A percentile compares a stretch with the other conserved stretches of the same genome.
Evolutionary conservation across 1,284 basidiomycete species (phyloP).

Genomic region (Phylloporus sp.): DNA sequence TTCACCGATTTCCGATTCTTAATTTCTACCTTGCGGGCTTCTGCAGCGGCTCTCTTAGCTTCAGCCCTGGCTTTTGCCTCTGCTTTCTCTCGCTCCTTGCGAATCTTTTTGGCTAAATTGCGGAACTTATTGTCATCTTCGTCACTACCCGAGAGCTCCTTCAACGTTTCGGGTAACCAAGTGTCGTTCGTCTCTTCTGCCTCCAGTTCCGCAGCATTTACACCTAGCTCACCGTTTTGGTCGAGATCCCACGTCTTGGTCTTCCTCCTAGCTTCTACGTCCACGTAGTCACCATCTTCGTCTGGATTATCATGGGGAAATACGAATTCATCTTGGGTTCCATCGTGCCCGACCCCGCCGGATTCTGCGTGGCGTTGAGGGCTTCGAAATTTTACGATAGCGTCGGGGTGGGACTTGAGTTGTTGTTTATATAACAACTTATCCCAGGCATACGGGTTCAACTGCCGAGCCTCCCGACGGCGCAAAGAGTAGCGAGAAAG

Average conservation of each 20-base stretch:
- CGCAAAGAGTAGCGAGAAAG: constrained; percentile 58
- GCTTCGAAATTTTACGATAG: constrained; percentile 58
- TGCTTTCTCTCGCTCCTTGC: constrained; percentile 35
- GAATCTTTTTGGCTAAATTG: constrained; percentile 32
- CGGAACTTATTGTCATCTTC: constrained; percentile 46
- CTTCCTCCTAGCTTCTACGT: constrained; percentile 22
- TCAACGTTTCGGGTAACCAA: constrained; percentile 43
- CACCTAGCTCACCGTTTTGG: constrained; percentile 9
- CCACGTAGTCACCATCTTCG: constrained; percentile 38
- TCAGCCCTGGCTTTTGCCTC: constrained; percentile 27
- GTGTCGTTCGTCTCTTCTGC: constrained; percentile 12
- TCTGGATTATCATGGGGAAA: constrained; percentile 29
- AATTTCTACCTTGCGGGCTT: constrained; percentile 17
- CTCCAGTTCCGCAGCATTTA: constrained; percentile 1
- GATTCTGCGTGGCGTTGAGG: constrained; percentile 27
- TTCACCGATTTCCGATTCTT: constrained; percentile 23
- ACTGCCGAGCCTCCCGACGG: constrained; percentile 55
- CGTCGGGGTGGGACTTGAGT: constrained; percentile 60
- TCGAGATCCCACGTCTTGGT: constrained; percentile 16
- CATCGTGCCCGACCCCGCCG: constrained; percentile 30
- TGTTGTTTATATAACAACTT: constrained; percentile 54
- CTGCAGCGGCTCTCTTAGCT: constrained; percentile 20
- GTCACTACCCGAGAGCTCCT: constrained; percentile 47
- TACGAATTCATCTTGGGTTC: constrained; percentile 39
- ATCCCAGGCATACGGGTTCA: constrained; percentile 64